phyloP scores from a whole-genome alignment of 139 green algal genomes.

The Nannochloris sp. region DNA sequence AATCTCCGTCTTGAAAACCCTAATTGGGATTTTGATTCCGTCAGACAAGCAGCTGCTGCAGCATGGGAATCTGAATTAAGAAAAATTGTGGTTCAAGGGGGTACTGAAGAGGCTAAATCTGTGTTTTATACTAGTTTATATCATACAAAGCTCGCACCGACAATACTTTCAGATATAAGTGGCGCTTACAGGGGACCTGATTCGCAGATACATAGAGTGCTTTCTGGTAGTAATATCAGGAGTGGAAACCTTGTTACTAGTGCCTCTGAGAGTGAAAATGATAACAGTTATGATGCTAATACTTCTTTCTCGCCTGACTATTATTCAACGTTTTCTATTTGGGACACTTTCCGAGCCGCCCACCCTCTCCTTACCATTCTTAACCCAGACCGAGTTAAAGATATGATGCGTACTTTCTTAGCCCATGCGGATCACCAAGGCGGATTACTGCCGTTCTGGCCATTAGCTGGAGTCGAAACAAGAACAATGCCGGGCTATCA shows the following conservation, averaged over 20 bases:
- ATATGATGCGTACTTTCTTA: neutral
- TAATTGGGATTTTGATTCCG: neutral
- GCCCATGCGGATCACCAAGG: neutral
- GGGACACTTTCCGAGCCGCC: slow-evolving; percentile 7
- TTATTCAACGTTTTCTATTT: slow-evolving; percentile 7
- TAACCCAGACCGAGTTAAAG: neutral
- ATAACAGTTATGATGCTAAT: too few species aligned
- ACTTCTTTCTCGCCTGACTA: too few species aligned
- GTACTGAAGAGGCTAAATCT: neutral
- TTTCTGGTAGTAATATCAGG: neutral
- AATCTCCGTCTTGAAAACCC: neutral
- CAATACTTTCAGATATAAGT: slow-evolving; percentile 4
- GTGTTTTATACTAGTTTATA: slow-evolving; percentile 3
- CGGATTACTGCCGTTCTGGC: neutral
- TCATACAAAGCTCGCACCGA: slow-evolving; percentile 1
- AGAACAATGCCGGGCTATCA: slow-evolving; percentile 10
- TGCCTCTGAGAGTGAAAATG: too few species aligned
- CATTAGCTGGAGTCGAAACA: slow-evolving; percentile 3
- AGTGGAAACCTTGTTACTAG: neutral
- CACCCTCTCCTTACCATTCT: slow-evolving; percentile 4
- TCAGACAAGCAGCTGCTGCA: neutral
- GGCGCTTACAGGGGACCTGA: neutral
- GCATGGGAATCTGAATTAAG: neutral
- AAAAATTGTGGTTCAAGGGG: neutral
- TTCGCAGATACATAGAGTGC: neutral